Evolutionary conservation across 2,329 filamentous ascomycete species (phyloP).

Genomic region (Beauveria brongniartii): DNA sequence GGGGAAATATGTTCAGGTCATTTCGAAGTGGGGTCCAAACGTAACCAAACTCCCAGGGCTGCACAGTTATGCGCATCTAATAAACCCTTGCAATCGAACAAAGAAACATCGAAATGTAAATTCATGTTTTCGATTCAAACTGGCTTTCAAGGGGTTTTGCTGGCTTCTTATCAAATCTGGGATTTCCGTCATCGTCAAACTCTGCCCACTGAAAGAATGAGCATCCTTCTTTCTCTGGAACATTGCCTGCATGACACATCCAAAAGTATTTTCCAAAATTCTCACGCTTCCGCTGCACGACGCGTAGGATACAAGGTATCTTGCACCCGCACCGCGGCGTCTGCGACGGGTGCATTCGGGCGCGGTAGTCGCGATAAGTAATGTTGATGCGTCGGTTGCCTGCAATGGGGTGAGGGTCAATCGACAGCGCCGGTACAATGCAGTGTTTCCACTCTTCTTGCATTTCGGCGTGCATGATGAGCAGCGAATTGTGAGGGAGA

Average conservation of each 20-base stretch:
- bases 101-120: background rate
- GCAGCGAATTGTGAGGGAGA: conserved; percentile 84
- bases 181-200: conserved; percentile 80
- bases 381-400: conserved; percentile 82
- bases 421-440: conserved; percentile 64
- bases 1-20: background rate
- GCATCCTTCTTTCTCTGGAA: conserved; percentile 62
- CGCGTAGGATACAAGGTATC: conserved; percentile 61
- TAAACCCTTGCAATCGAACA: background rate
- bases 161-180: conserved; percentile 25
- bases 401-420: conserved; percentile 78
- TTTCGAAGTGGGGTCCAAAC: background rate
- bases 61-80: background rate
- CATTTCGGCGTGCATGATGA: conserved; percentile 97
- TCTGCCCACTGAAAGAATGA: conserved; percentile 77
- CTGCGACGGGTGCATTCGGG: conserved; percentile 64
- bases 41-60: background rate
- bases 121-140: background rate
- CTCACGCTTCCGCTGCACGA: conserved; percentile 70
- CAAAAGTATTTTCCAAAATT: conserved; percentile 80
- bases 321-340: conserved; percentile 74
- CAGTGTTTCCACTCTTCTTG: conserved; percentile 95
- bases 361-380: conserved; percentile 83
- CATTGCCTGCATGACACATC: conserved; percentile 79
- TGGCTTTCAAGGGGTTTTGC: background rate